Percentiles rank a stretch among this genome's conserved stretches.
Conservation (phyloP, 805 yeast genomes). For the Candida railenensis region DNA sequence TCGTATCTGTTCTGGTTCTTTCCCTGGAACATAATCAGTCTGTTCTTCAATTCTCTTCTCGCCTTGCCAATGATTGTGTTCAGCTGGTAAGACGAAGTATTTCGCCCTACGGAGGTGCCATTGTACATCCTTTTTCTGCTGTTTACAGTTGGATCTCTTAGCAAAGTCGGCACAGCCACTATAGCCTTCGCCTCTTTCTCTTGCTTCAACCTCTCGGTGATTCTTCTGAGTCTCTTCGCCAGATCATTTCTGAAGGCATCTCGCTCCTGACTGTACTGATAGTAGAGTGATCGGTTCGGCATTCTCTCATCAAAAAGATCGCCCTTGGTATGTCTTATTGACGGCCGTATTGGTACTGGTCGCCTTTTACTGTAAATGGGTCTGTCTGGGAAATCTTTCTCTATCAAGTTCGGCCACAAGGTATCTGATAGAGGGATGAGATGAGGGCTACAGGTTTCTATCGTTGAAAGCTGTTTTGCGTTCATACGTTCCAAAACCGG, state of each 20-base stretch:
- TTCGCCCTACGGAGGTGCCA: constrained; percentile 8
- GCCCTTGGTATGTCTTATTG: neutral
- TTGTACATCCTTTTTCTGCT: constrained; percentile 2
- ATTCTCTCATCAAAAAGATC: constrained; percentile 10
- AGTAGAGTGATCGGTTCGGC: constrained; percentile 40
- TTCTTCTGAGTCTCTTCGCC: constrained; percentile 41
- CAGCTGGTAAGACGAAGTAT: constrained; percentile 10
- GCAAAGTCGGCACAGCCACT: constrained; percentile 24
- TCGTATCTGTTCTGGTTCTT: constrained; percentile 16
- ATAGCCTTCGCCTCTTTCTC: constrained; percentile 45
- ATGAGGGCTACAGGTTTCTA: constrained; percentile 45
- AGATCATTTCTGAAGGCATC: constrained; percentile 45
- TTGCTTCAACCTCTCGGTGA: constrained; percentile 37
- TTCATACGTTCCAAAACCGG: constrained; percentile 47
- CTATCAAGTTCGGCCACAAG: constrained; percentile 45
- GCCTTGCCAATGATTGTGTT: constrained; percentile 36
- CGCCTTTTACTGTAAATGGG: constrained; percentile 20
- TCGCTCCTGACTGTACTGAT: constrained; percentile 37
- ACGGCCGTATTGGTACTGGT: neutral
- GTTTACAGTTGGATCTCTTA: constrained; percentile 29
- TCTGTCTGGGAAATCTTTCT: constrained; percentile 48
- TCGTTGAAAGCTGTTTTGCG: constrained; percentile 38
- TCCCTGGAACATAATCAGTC: constrained; percentile 31
- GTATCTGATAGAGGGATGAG: constrained; percentile 41
- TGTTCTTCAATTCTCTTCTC: constrained; percentile 30